Evolutionary conservation across 2,329 filamentous ascomycete species (phyloP).

Genomic region (Ramichloridium luteum): DNA sequence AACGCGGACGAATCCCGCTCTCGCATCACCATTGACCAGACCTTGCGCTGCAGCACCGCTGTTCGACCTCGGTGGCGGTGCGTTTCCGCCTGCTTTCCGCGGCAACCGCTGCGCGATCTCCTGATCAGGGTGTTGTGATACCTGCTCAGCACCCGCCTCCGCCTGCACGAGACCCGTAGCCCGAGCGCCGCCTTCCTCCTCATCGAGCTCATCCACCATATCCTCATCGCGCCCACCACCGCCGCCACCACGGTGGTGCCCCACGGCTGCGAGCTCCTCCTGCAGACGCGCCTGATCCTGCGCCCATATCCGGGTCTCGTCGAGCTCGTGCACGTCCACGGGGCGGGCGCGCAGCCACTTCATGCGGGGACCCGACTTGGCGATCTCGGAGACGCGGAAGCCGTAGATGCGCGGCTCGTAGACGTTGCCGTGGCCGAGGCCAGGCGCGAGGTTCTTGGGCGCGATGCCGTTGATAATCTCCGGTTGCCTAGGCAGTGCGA

Average conservation of each 20-base stretch:
- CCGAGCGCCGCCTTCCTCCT: too few relatives aligned
- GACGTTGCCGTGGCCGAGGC: slow-evolving; percentile 67
- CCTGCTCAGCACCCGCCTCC: too few relatives aligned
- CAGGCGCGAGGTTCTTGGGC: slow-evolving; percentile 75
- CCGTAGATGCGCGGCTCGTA: slow-evolving; percentile 96
- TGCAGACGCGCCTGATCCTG: slow-evolving; percentile 11
- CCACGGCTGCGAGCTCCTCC: too few relatives aligned
- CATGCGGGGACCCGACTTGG: slow-evolving; percentile 86
- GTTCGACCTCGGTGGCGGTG: too few relatives aligned
- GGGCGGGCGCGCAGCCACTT: slow-evolving; percentile 88
- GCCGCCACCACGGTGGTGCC: too few relatives aligned
- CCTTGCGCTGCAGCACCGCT: not conserved
- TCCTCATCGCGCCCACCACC: not conserved
- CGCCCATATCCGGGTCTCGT: slow-evolving; percentile 48
- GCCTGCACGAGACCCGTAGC: too few relatives aligned
- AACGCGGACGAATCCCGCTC: not conserved
- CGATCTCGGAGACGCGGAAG: slow-evolving; percentile 83
- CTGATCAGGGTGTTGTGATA: too few relatives aligned
- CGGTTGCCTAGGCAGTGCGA: slow-evolving; percentile 34
- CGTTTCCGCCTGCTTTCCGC: too few relatives aligned
- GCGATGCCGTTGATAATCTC: slow-evolving; percentile 70
- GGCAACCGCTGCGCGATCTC: too few relatives aligned
- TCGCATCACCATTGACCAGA: not conserved
- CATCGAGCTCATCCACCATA: not conserved
- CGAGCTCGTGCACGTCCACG: slow-evolving; percentile 64